phyloP scores from a whole-genome alignment of 805 yeast genomes.

The Saccharomycopsis vini region DNA sequence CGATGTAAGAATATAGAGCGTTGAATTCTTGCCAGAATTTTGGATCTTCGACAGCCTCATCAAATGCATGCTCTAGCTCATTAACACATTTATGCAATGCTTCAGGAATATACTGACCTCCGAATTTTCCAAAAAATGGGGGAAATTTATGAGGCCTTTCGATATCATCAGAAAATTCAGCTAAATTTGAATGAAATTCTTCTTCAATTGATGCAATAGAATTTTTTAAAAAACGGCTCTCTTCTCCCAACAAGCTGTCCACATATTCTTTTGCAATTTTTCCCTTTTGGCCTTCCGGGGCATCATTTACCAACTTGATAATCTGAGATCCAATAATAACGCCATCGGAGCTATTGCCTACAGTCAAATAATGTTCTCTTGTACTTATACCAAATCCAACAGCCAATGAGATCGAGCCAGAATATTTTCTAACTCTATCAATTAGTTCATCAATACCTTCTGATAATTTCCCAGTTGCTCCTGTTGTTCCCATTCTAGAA shows the following conservation, averaged over 20 bases:
- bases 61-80: constrained; percentile 84
- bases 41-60: constrained; percentile 81
- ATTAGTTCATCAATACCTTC: constrained; percentile 59
- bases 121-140: constrained; percentile 87
- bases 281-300: constrained; percentile 51
- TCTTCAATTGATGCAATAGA: constrained; percentile 20
- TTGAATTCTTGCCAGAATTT: constrained; percentile 88
- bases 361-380: constrained; percentile 76
- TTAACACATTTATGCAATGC: constrained; percentile 83
- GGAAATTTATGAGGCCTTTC: constrained; percentile 58
- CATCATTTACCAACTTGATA: constrained; percentile 57
- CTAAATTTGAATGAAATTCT: constrained; percentile 19
- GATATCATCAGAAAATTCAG: constrained; percentile 29
- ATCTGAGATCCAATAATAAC: constrained; percentile 91
- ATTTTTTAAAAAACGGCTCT: constrained; percentile 27
- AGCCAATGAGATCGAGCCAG: constrained; percentile 79
- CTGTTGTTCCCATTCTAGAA: constrained; percentile 97
- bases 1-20: constrained; percentile 81
- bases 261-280: constrained; percentile 56
- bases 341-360: constrained; percentile 82
- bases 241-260: constrained; percentile 57
- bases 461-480: constrained; percentile 64
- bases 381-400: constrained; percentile 97
- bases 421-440: constrained; percentile 61
- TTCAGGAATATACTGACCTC: constrained; percentile 99